phyloP scores from a whole-genome alignment of 1,284 basidiomycete genomes.

The Apiotrichum porosum region DNA sequence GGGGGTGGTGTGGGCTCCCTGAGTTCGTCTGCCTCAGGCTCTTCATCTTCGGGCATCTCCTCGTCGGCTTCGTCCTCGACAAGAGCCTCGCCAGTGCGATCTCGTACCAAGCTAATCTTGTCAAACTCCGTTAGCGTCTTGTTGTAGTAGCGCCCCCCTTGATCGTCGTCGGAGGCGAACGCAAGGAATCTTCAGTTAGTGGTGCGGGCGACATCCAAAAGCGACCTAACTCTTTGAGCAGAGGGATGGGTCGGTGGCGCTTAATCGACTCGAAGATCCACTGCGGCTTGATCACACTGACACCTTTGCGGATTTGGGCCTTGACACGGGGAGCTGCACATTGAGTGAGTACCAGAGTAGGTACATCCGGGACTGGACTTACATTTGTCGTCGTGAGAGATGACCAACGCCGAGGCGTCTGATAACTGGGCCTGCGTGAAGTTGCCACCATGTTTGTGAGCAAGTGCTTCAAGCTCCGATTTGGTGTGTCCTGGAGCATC shows the following conservation, averaged over 20 bases:
- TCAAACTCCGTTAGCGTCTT: slow-evolving; percentile 36
- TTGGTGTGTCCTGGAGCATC: slow-evolving; percentile 49
- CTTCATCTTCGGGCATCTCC: slow-evolving; percentile 38
- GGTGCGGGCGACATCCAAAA: background rate
- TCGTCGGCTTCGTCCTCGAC: slow-evolving; percentile 1
- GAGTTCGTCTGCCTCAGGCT: slow-evolving; percentile 34
- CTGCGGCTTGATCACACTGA: slow-evolving; percentile 69
- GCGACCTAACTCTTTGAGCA: slow-evolving; percentile 66
- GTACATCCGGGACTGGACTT: slow-evolving; percentile 4
- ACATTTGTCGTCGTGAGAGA: slow-evolving; percentile 43
- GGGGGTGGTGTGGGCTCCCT: background rate
- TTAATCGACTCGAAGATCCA: slow-evolving; percentile 78
- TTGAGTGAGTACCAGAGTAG: too few species aligned
- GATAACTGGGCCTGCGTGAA: slow-evolving; percentile 56
- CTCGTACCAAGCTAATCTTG: slow-evolving; percentile 22
- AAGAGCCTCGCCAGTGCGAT: slow-evolving; percentile 18
- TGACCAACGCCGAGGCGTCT: slow-evolving; percentile 54
- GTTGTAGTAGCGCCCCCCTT: slow-evolving; percentile 25
- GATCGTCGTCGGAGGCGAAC: slow-evolving; percentile 34
- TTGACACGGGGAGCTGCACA: slow-evolving; percentile 38
- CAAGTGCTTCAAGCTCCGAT: slow-evolving; percentile 48
- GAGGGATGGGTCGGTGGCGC: slow-evolving; percentile 55
- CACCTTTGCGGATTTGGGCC: slow-evolving; percentile 52
- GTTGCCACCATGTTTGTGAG: slow-evolving; percentile 70
- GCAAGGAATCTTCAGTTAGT: slow-evolving; percentile 36